These are phyloP conservation scores for Carpinus viminea DNA, from an alignment of 306 rosid species.

Conservation along the genomic window DNA sequence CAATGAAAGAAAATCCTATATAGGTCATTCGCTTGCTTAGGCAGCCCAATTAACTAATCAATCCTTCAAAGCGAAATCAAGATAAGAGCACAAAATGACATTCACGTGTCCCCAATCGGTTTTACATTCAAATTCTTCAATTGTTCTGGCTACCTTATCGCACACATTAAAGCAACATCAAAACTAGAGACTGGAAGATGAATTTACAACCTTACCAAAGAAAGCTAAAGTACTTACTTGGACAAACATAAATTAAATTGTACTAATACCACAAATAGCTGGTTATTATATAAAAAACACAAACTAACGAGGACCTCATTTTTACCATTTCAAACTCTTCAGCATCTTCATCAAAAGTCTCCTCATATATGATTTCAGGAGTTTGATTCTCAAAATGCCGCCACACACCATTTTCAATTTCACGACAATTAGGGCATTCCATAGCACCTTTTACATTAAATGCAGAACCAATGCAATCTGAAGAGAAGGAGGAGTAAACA, in stretches of 20 bases:
- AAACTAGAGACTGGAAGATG: background rate
- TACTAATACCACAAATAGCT: background rate
- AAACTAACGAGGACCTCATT: background rate
- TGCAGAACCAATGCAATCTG: slow-evolving; percentile 35
- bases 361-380: background rate
- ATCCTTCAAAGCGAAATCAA: background rate
- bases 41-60: background rate
- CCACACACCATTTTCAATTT: slow-evolving; percentile 18
- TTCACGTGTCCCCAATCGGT: background rate
- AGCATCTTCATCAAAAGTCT: background rate
- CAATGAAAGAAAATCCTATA: background rate
- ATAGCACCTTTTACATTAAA: slow-evolving; percentile 23
- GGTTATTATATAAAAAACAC: background rate
- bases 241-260: background rate
- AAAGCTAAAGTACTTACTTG: background rate
- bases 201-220: background rate
- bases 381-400: background rate
- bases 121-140: background rate
- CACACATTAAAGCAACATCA: background rate
- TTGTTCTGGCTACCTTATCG: background rate
- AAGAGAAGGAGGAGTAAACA: background rate
- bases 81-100: background rate
- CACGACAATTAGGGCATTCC: slow-evolving; percentile 29
- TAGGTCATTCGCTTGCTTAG: background rate
- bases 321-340: slow-evolving; percentile 22